These are phyloP conservation scores for Penicillium sp. DNA, from an alignment of 2,329 filamentous ascomycete genomes.

Conservation along the genomic window DNA sequence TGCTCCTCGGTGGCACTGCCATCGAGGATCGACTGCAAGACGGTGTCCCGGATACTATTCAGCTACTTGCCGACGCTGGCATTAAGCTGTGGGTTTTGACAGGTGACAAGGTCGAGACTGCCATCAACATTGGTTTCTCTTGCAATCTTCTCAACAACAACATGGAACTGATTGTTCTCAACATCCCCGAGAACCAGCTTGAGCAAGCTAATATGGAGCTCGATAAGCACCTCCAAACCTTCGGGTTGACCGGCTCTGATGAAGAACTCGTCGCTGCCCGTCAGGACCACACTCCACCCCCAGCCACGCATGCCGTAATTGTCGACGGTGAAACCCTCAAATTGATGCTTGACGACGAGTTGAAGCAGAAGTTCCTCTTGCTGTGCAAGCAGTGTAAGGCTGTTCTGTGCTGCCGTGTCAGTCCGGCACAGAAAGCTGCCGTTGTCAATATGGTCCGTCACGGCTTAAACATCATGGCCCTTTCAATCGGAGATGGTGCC, in stretches of 20 bases:
- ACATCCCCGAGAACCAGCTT: conserved; percentile 69
- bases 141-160: conserved; percentile 96
- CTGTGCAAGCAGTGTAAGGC: conserved; percentile 96
- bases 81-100: conserved; percentile 99
- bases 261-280: conserved; percentile 75
- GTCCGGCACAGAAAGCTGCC: conserved; percentile 93
- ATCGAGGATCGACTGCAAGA: conserved; percentile 97
- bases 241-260: conserved; percentile 76
- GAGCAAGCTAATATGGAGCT: conserved; percentile 63
- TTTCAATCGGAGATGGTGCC: conserved; percentile 87
- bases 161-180: conserved; percentile 92
- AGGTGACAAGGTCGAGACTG: conserved; percentile 97
- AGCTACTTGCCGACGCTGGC: conserved; percentile 80
- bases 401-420: conserved; percentile 94
- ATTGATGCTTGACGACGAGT: conserved; percentile 71
- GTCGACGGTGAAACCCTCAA: conserved; percentile 93
- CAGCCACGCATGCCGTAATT: conserved; percentile 82
- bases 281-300: conserved; percentile 78
- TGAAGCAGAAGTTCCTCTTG: conserved; percentile 89
- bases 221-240: conserved; percentile 65
- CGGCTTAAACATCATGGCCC: conserved; percentile 90
- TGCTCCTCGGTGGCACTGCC: conserved; percentile 83
- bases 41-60: conserved; percentile 92
- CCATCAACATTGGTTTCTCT: conserved; percentile 99
- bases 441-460: conserved; percentile 94